Evolutionary conservation across 768 basidiomycete species (phyloP), one percentile per base, ranked within the genome.

Genomic region (Lenzites betulinus): DNA sequence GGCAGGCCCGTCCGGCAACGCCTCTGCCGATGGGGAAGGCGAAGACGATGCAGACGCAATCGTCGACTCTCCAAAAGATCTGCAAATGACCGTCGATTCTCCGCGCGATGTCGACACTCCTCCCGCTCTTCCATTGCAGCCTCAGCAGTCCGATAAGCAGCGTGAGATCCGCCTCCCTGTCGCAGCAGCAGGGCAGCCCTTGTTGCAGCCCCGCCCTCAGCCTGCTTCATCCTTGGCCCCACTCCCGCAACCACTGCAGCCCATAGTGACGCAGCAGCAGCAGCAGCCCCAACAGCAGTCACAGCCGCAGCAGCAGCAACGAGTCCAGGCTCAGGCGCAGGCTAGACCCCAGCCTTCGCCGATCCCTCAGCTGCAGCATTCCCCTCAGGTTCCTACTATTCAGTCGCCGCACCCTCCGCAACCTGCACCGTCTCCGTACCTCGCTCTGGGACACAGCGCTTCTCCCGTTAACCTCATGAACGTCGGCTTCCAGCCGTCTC

Each of bases 1-100:
- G 35, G 67, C 73, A 3, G 75, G 72, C n/a, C 69, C 76, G 18
- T 73, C 73, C 36, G 67, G 56, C n/a, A 66, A 68, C 38, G 67
- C 73, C 0, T 69, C 72, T 0, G 66, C 64, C 7, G 73, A 78
- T 58, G 70, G 74, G 43, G 79, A 80, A 18, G 82, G 80, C 38
- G 80, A 81, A 54, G 75, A 76, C 38, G 60, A 71, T 60, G 67
- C 59, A 23, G 69, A 67, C 30, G 44, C 52, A 7, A 53, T 57
- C 15, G 70, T 55, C 22, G 69, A 66, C 28, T 47, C 43, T 12
- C 64, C 65, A 18, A 60, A 57, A 15, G 67, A 69, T 44, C 47
- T 53, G 33, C 63, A 66, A 11, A 69, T 69, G 66, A 11, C 64
- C 2, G 26, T 67, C n/a, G 62, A 65, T 26, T 68, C 65, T 39